Conservation (phyloP, 495 filamentous ascomycete genomes). For the Daldinia grandis region DNA sequence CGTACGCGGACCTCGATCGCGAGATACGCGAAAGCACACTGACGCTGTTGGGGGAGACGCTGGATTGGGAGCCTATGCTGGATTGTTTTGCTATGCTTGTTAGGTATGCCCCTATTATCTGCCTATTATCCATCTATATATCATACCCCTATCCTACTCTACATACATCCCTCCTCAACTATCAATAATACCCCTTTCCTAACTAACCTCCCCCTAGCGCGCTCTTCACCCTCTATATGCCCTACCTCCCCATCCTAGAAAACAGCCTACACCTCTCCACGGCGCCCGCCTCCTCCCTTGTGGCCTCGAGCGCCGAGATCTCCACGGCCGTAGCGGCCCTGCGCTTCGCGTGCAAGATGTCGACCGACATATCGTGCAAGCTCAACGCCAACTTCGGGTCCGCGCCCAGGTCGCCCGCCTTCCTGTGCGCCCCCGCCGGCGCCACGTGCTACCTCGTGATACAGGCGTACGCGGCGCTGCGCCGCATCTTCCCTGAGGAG, state of each 20-base stretch:
- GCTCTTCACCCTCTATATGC: conserved; percentile 35
- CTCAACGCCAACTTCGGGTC: conserved; percentile 38
- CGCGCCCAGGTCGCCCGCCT: conserved; percentile 34
- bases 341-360: conserved; percentile 48
- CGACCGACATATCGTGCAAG: conserved; percentile 46
- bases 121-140: neutral
- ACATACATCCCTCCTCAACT: neutral
- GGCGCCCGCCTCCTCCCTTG: neutral
- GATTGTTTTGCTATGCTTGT: conserved; percentile 47
- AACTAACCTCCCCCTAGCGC: conserved; percentile 12
- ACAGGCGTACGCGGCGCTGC: conserved; percentile 30
- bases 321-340: conserved; percentile 39
- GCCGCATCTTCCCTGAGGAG: conserved; percentile 42
- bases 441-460: conserved; percentile 45
- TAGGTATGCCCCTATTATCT: conserved; percentile 20
- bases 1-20: conserved; percentile 39
- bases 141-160: neutral
- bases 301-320: conserved; percentile 30
- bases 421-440: conserved; percentile 45
- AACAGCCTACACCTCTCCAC: neutral
- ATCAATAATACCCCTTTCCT: neutral
- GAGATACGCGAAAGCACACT: conserved; percentile 41
- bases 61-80: conserved; percentile 44
- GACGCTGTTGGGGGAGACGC: conserved; percentile 30
- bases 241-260: conserved; percentile 32